phyloP scores from a whole-genome alignment of 495 filamentous ascomycete genomes.

The Copromyces sp. region DNA sequence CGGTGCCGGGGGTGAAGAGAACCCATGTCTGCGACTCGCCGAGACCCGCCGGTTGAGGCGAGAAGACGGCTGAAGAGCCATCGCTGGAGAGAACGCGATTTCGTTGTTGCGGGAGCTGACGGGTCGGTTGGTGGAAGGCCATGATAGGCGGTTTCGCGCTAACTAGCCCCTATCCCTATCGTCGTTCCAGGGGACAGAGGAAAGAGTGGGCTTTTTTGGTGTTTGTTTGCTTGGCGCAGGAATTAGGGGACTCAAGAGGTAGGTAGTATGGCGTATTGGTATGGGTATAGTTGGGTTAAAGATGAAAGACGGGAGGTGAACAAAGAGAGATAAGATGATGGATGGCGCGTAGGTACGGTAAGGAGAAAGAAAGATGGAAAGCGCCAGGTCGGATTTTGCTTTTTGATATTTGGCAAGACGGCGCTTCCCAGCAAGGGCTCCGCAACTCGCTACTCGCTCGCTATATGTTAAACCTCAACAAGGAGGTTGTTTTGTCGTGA shows the following conservation, averaged over 20 bases:
- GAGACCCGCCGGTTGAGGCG: conserved; percentile 29
- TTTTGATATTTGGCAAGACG: not conserved
- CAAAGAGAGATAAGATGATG: not conserved
- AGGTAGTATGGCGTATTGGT: not conserved
- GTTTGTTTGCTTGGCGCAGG: not conserved
- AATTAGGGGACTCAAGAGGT: not conserved
- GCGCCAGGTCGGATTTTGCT: not conserved
- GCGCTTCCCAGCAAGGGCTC: not conserved
- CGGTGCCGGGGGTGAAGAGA: conserved; percentile 72
- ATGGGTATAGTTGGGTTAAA: not conserved
- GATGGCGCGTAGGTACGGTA: not conserved
- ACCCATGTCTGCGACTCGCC: conserved; percentile 91
- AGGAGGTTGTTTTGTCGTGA: not conserved
- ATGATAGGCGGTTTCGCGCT: conserved; percentile 36
- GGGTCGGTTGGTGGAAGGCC: conserved; percentile 75
- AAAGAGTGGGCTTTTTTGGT: not conserved
- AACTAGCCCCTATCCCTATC: not conserved
- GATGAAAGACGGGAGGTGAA: not conserved
- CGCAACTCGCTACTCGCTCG: not conserved
- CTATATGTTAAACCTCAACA: not conserved
- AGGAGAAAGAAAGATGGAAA: not conserved
- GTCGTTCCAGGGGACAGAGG: not conserved
- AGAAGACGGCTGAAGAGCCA: conserved; percentile 31
- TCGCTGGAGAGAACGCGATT: conserved; percentile 29
- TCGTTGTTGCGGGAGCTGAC: conserved; percentile 48